Conservation (phyloP, 164 flowering plant species). For the Hamamelis virginiana region DNA sequence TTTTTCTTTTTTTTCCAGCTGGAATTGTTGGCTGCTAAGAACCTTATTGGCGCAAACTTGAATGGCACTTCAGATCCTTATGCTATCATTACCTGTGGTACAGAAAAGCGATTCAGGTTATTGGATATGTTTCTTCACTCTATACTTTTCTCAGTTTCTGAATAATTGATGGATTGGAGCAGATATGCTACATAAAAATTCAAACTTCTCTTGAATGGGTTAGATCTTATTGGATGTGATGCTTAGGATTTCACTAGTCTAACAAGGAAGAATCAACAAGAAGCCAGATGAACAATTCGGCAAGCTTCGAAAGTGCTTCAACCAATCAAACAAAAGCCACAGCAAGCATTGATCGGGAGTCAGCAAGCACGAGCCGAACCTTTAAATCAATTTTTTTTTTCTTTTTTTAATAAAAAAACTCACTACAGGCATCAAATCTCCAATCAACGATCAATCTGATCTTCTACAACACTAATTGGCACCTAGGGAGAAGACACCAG, state of each 20-base stretch:
- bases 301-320: no score
- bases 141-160: background rate
- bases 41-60: constrained; percentile 90
- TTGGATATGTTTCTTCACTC: constrained; percentile 12
- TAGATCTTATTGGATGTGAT: background rate
- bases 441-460: no score
- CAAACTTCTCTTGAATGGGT: background rate
- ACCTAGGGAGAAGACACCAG: no score
- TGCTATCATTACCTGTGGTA: constrained; percentile 92
- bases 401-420: no score
- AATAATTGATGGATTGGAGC: background rate
- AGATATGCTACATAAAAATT: background rate
- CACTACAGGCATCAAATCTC: no score
- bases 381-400: no score
- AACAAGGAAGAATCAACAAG: no score
- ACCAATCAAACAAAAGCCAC: no score
- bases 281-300: no score
- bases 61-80: constrained; percentile 99
- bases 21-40: constrained; percentile 95
- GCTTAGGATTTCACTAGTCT: background rate
- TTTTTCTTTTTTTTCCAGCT: constrained; percentile 39
- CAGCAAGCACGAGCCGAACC: no score
- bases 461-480: no score
- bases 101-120: constrained; percentile 93
- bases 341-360: no score